Evolutionary conservation across 345 rosid genomes (phyloP), one percentile per base, ranked within the genome.

Genomic region (Psidium guajava): DNA sequence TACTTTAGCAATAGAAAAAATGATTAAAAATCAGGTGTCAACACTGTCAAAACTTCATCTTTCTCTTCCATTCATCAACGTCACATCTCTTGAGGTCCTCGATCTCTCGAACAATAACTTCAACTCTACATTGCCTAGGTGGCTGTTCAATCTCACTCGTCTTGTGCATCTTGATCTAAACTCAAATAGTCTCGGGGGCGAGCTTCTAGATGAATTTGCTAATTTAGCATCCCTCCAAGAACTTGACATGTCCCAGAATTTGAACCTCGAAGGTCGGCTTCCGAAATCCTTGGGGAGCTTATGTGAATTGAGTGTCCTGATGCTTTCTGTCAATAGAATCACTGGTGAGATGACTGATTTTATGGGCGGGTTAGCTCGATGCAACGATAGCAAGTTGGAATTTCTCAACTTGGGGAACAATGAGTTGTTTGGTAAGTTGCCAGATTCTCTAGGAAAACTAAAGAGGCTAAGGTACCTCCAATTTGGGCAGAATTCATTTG

Each of bases 101-200:
- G 84, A 88, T 88, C 88, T 93, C 40, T 89, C 94, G 20, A 83
- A 91, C 54, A 92, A 92, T 7, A 8, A 64, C 44, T 0, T 64
- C 75, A 8, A 64, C 75, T 64, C 12, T 32, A 64, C 44, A 8
- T 64, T 3, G 0, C 44, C 75, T 3, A 0, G 6, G 22, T 64
- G 42, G 44, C 75, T 64, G 44, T 64, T 64, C 44, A 64, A 64
- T 64, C 75, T 64, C 44, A 64, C 75, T 32, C 6, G 22, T 22
- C 44, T 64, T 0, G 22, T 32, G 32, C 22, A 32, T 28, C 75
- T 64, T 28, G 75, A 64, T 64, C 21, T 64, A 15, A 64, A 32
- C 44, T 64, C 75, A 1, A 64, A 64, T 32, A 16, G 22, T 64
- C 75, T 64, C 11, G 0, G 44, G 75, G 44, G 75, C 4, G 75